Evolutionary conservation across 192 early-diverging fungal species (phyloP).

Genomic region (Mortierella claussenii): DNA sequence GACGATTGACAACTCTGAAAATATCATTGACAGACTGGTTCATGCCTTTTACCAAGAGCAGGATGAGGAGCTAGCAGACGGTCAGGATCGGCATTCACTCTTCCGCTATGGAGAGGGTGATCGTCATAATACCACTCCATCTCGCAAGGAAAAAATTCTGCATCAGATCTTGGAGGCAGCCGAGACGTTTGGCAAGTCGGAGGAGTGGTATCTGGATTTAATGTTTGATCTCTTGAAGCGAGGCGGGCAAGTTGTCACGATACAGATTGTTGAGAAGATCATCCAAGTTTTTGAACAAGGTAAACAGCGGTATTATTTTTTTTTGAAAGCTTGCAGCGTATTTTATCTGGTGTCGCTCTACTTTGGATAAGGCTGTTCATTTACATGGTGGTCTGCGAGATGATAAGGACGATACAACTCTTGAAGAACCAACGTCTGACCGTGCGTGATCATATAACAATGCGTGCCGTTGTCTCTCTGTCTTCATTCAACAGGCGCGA

Average conservation of each 20-base stretch:
- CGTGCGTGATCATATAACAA: too few relatives aligned
- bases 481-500: slow-evolving; percentile 28
- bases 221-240: slow-evolving; percentile 31
- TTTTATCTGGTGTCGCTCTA: too few relatives aligned
- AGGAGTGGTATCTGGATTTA: slow-evolving; percentile 34
- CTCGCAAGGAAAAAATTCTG: slow-evolving; percentile 38
- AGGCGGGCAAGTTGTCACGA: slow-evolving; percentile 11
- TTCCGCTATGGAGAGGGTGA: neutral
- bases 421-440: too few relatives aligned
- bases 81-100: too few relatives aligned
- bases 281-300: slow-evolving; percentile 35
- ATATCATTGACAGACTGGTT: slow-evolving; percentile 47
- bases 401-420: too few relatives aligned
- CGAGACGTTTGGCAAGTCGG: slow-evolving; percentile 39
- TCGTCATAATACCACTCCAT: neutral
- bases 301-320: slow-evolving; percentile 1
- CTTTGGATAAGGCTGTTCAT: too few relatives aligned
- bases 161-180: slow-evolving; percentile 45
- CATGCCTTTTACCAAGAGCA: slow-evolving; percentile 41
- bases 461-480: too few relatives aligned
- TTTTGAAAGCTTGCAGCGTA: too few relatives aligned
- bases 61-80: too few relatives aligned
- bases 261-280: slow-evolving; percentile 28
- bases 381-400: too few relatives aligned
- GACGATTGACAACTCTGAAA: slow-evolving; percentile 40